These are phyloP conservation scores for Hygrophoropsis aurantiaca DNA, from an alignment of 768 basidiomycete species.

Conservation along the genomic window DNA sequence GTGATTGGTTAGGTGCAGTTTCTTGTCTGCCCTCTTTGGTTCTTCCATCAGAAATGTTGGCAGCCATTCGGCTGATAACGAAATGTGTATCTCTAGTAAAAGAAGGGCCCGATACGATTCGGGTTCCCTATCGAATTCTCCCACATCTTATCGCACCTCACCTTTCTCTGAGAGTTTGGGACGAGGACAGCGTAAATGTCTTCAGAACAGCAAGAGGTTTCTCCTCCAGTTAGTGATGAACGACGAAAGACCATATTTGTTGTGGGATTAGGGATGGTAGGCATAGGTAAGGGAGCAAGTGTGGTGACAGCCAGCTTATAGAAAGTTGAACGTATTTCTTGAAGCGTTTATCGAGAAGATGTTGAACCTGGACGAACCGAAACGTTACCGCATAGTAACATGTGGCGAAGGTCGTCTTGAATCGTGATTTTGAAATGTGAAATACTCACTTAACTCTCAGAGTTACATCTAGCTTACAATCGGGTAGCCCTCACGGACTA, in stretches of 20 bases:
- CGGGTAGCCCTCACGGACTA: constrained; percentile 55
- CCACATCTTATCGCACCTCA: not conserved
- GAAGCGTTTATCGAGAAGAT: constrained; percentile 71
- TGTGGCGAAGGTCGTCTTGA: constrained; percentile 52
- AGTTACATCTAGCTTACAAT: constrained; percentile 53
- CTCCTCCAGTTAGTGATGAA: not conserved
- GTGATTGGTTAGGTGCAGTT: too few relatives aligned
- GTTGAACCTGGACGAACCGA: constrained; percentile 50
- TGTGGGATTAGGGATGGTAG: constrained; percentile 64
- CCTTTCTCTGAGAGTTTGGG: not conserved
- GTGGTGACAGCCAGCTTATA: not conserved
- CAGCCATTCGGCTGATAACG: too few relatives aligned
- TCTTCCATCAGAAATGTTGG: too few relatives aligned
- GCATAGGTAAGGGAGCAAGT: constrained; percentile 40
- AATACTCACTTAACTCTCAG: constrained; percentile 16
- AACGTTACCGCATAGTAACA: constrained; percentile 53
- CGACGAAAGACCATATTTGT: constrained; percentile 11
- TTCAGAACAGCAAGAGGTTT: not conserved
- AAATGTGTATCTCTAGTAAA: too few relatives aligned
- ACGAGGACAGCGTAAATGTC: not conserved
- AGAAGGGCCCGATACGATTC: too few relatives aligned
- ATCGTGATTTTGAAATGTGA: constrained; percentile 24
- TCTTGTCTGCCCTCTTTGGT: too few relatives aligned
- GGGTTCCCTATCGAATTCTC: too few relatives aligned
- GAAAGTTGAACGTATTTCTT: not conserved